These are phyloP conservation scores for Hirschfeldia incana DNA, from an alignment of 345 rosid genomes.

Conservation along the genomic window DNA sequence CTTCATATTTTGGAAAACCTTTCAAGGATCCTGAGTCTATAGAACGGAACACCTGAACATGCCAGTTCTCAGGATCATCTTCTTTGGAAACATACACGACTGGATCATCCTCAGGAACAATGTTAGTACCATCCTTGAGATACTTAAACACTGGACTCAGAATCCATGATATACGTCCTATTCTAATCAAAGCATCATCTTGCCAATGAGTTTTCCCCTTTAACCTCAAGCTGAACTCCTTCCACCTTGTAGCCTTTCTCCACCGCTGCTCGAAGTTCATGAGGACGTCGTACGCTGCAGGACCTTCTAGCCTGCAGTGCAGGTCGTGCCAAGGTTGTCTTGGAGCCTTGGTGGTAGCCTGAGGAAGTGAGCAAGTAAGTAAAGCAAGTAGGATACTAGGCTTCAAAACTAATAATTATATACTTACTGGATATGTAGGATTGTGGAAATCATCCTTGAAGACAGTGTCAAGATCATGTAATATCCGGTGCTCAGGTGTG, in stretches of 20 bases:
- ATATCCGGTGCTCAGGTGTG: conserved; percentile 83
- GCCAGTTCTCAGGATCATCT: conserved; percentile 75
- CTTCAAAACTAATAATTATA: conserved; percentile 25
- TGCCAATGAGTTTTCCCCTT: conserved; percentile 65
- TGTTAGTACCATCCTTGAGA: conserved; percentile 42
- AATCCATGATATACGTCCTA: conserved; percentile 95
- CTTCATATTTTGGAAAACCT: conserved; percentile 68
- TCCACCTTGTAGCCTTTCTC: conserved; percentile 82
- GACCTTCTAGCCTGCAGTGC: conserved; percentile 89
- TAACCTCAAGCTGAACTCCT: conserved; percentile 61
- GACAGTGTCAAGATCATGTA: conserved; percentile 61
- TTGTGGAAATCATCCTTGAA: conserved; percentile 84
- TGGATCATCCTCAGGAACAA: conserved; percentile 60
- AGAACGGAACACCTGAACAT: conserved; percentile 92
- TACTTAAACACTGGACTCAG: conserved; percentile 54
- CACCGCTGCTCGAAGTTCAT: conserved; percentile 97
- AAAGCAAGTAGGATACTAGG: neutral
- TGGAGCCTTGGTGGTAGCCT: conserved; percentile 75
- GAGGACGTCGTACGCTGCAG: conserved; percentile 94
- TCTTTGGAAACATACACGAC: conserved; percentile 51
- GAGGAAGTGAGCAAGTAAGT: conserved; percentile 13
- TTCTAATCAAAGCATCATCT: conserved; percentile 75
- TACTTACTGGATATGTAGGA: conserved; percentile 84
- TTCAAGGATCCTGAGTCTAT: conserved; percentile 79
- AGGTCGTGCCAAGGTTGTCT: conserved; percentile 98